Base-by-base conservation (phyloP, 352 stramenopile genomes). In the Pythium utonaiense region DNA sequence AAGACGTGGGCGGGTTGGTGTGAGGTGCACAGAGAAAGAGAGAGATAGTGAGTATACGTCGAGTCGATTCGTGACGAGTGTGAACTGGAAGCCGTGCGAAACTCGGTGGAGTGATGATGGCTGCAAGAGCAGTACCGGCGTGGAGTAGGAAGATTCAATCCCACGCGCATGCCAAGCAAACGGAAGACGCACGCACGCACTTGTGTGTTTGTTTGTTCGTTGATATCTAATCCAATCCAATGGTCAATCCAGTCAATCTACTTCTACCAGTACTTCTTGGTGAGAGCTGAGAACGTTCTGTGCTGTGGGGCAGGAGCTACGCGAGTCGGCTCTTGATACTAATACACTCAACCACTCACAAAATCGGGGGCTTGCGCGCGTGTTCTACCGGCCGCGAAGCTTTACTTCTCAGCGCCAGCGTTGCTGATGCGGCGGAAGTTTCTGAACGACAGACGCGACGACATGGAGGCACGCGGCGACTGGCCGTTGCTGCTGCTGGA, bases 401-500 rank as follows among this genome's bases (percentile, higher is more conserved):
- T 64, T 64, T 61, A 44, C 60, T 71, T 36, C n/a, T n/a, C n/a
- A n/a, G n/a, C n/a, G n/a, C n/a, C n/a, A n/a, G 62, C 53, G 14
- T 56, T 62, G 60, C 64, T 78, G 53, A 38, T 62, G 31, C 71
- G 67, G 21, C 70, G 66, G 48, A 77, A 77, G 28, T 68, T 58
- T 41, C 58, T 65, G 30, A 75, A 42, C 44, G 64, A 68, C 8
- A 74, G 54, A 54, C 62, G 62, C 28, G 62, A 61, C 30, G 69
- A 66, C 25, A 67, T 54, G 6, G 65, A 76, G 41, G 58, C 57
- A 42, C 53, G 67, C 17, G 65, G 65, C 44, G 67, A 68, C 3
- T 66, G 55, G n/a, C 54, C 52, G 13, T 36, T 65, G 27, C 54
- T 68, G 28, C 55, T 67, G 48, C 52, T 70, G 40, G 40, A 47